Percentiles rank a stretch among this genome's conserved stretches.
These are phyloP conservation scores for Pseudopediastrum boryanum DNA, from an alignment of 139 green algal species.

Conservation along the genomic window DNA sequence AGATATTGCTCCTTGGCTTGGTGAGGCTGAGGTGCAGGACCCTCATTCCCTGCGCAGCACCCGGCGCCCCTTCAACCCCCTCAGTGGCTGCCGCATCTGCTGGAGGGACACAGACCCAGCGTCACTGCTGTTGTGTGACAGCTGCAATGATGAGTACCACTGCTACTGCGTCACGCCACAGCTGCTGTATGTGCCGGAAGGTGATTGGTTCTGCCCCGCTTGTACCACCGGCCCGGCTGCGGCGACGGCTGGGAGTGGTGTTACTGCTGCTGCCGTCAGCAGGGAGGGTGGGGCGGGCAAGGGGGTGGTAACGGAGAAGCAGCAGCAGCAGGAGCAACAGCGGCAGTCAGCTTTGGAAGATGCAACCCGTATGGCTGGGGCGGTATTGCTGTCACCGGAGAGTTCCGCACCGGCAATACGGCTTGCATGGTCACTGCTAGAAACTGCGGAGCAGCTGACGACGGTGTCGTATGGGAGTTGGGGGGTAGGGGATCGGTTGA, in stretches of 20 bases:
- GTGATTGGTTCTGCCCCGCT: conserved; percentile 67
- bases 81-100: conserved; percentile 57
- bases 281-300: conserved; percentile 1
- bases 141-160: conserved; percentile 75
- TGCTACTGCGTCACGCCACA: conserved; percentile 79
- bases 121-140: conserved; percentile 68
- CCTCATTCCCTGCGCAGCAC: conserved; percentile 19
- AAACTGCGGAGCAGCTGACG: conserved; percentile 39
- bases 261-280: conserved; percentile 4
- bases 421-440: conserved; percentile 39
- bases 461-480: conserved; percentile 42
- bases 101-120: conserved; percentile 69
- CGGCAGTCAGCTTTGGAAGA: not conserved
- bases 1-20: not conserved
- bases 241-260: not conserved
- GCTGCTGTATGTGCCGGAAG: conserved; percentile 68
- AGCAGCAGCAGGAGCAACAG: not conserved
- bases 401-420: conserved; percentile 6
- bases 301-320: conserved; percentile 14
- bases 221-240: conserved; percentile 41
- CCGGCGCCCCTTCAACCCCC: conserved; percentile 42
- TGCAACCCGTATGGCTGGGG: not conserved
- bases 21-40: not conserved
- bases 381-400: not conserved
- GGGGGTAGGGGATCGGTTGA: conserved; percentile 35